These are phyloP conservation scores for Phylloporus scabripes DNA, from an alignment of 768 basidiomycete species.

Conservation along the genomic window DNA sequence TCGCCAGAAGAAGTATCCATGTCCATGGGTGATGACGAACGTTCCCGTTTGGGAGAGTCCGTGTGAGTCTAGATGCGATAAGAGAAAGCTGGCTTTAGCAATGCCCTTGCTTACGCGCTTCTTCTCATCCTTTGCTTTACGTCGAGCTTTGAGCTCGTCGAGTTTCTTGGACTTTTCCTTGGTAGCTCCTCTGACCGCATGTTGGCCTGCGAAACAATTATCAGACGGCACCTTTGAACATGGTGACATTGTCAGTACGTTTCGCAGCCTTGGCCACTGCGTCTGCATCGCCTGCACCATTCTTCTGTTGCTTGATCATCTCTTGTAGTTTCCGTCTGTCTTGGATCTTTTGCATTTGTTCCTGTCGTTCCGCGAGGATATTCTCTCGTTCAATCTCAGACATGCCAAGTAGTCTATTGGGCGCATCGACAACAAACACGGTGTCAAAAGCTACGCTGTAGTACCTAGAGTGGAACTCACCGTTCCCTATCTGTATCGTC, in stretches of 20 bases:
- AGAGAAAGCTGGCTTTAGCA: slow-evolving; percentile 2
- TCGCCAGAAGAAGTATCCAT: slow-evolving; percentile 80
- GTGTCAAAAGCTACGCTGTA: slow-evolving; percentile 26
- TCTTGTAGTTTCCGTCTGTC: slow-evolving; percentile 68
- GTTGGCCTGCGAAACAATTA: slow-evolving; percentile 50
- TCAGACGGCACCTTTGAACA: slow-evolving; percentile 5
- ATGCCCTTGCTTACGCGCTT: slow-evolving; percentile 53
- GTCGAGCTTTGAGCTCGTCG: slow-evolving; percentile 79
- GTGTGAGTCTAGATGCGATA: slow-evolving; percentile 37
- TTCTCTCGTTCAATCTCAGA: slow-evolving; percentile 88
- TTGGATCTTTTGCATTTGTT: slow-evolving; percentile 70
- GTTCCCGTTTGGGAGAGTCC: slow-evolving; percentile 60
- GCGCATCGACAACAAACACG: slow-evolving; percentile 1
- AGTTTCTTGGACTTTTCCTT: slow-evolving; percentile 77
- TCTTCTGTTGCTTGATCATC: slow-evolving; percentile 64
- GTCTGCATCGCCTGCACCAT: slow-evolving; percentile 45
- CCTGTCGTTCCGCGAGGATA: slow-evolving; percentile 72
- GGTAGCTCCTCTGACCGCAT: slow-evolving; percentile 64
- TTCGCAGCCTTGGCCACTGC: slow-evolving; percentile 69
- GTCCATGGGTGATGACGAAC: slow-evolving; percentile 77
- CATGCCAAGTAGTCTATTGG: slow-evolving; percentile 64
- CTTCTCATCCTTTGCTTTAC: slow-evolving; percentile 87
- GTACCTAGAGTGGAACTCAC: slow-evolving; percentile 47
- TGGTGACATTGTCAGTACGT: slow-evolving; percentile 42
- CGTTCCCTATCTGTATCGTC: slow-evolving; percentile 77